phyloP scores from a whole-genome alignment of 345 rosid species.

The Citrus medica region DNA sequence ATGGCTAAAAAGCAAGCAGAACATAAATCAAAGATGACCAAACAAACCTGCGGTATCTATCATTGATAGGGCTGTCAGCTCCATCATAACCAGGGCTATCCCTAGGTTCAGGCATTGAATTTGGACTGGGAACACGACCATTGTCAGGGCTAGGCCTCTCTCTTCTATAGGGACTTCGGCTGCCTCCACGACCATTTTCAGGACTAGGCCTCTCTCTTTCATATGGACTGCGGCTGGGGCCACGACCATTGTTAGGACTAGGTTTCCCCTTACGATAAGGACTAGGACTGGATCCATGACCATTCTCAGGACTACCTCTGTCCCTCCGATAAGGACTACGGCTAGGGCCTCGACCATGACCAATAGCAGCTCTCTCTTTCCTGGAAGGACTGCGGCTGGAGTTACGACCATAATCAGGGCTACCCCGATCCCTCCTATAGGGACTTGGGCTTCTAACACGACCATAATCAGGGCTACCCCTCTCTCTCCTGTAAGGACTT shows the following conservation, averaged over 20 bases:
- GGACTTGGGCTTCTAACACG: constrained; percentile 56
- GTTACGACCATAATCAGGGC: constrained; percentile 56
- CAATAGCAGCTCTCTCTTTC: constrained; percentile 37
- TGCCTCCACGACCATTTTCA: constrained; percentile 30
- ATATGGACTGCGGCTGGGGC: constrained; percentile 35
- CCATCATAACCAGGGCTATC: constrained; percentile 51
- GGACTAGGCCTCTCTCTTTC: constrained; percentile 33
- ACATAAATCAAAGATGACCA: neutral
- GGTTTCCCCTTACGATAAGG: constrained; percentile 45
- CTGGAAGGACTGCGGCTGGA: constrained; percentile 40
- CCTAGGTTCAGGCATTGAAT: constrained; percentile 40
- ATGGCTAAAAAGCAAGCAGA: neutral
- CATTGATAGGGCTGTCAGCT: constrained; percentile 57
- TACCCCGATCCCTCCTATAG: constrained; percentile 50
- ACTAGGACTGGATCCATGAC: constrained; percentile 44
- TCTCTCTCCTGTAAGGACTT: constrained; percentile 48
- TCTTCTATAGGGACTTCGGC: constrained; percentile 37
- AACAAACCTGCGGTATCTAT: constrained; percentile 41
- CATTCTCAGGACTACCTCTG: constrained; percentile 46
- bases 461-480: constrained; percentile 84
- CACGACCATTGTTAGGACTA: constrained; percentile 40
- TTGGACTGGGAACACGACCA: constrained; percentile 44
- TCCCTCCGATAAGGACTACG: constrained; percentile 61
- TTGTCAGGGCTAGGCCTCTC: constrained; percentile 31
- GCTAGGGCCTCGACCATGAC: constrained; percentile 42